Base-by-base conservation (phyloP, 2,329 filamentous ascomycete species). In the Corinectria fuckeliana region DNA sequence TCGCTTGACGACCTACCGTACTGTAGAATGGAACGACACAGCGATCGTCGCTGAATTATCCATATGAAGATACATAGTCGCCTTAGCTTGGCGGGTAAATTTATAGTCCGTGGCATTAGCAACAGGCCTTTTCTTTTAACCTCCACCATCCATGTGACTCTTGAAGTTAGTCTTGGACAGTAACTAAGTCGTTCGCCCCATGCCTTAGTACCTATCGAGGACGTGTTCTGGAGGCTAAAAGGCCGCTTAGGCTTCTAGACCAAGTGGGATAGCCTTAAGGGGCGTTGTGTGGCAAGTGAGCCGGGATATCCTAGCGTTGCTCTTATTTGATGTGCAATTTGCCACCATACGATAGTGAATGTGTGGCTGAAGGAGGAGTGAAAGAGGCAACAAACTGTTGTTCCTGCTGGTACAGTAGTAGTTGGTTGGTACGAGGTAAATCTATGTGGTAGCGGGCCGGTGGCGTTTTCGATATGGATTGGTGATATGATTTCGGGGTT, bases 241-340 rank as follows among this genome's bases (percentile, higher is more conserved):
- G 10, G 21, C 41, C 41, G 23, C 14, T 6, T 26, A 3, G 25
- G n/a, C 25, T 25, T 4, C n/a, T 13, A 14, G 13, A 42, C 39
- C 13, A 14, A 23, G 20, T 13, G 25, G 38, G 48, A 41, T 26
- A 25, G 18, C 14, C 25, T 14, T 28, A 51, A 28, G 18, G 48
- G 8, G 20, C 18, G 50, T 30, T 14, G 34, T 44, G 38, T 21
- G 49, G 44, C 10, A 26, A 23, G 20, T n/a, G 34, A 36, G 9
- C 26, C 26, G 26, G 28, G 21, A 58, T 18, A 44, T 47, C 18
- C 18, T 20, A 45, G 25, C 14, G 26, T 48, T 36, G 5, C 42
- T 36, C 23, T 34, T 41, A 11, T 34, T 52, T 42, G 42, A 49
- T 42, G 44, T 53, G 50, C 49, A 49, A 53, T 53, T 58, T 25